These are phyloP conservation scores for Puccinellia tenuiflora DNA, from an alignment of 176 grass and related monocot species.

Conservation along the genomic window DNA sequence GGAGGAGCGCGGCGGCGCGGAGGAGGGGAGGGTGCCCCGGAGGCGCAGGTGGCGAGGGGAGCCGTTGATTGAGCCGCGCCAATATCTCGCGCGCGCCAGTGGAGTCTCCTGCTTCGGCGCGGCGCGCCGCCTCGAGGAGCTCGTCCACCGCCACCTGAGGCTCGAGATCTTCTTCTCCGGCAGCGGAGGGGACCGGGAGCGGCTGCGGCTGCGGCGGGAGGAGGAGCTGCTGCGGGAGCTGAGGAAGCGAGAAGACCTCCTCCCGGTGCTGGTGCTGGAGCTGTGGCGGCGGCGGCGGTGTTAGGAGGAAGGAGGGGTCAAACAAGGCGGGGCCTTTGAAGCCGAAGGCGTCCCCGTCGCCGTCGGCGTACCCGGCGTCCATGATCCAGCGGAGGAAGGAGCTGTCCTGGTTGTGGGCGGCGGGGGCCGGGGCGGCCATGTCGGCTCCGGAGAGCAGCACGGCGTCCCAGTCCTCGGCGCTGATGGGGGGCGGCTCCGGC, in stretches of 20 bases:
- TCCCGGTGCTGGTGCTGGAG: neutral
- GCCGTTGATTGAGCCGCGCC: constrained; percentile 69
- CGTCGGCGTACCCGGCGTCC: constrained; percentile 15
- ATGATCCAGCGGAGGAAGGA: constrained; percentile 51
- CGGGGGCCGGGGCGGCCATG: constrained; percentile 7
- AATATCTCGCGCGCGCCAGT: constrained; percentile 53
- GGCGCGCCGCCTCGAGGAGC: constrained; percentile 38
- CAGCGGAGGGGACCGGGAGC: neutral
- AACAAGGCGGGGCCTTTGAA: constrained; percentile 26
- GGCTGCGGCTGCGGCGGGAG: neutral
- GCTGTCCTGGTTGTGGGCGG: neutral
- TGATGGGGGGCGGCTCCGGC: constrained; percentile 22
- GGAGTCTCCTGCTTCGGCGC: constrained; percentile 33
- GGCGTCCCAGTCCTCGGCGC: constrained; percentile 33
- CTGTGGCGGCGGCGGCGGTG: neutral
- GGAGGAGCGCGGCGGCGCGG: constrained; percentile 37
- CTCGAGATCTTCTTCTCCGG: neutral
- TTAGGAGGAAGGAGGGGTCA: neutral
- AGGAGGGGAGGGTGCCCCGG: constrained; percentile 30
- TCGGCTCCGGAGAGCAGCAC: constrained; percentile 22
- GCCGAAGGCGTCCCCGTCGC: constrained; percentile 16
- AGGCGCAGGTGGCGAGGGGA: constrained; percentile 7
- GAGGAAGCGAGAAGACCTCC: neutral
- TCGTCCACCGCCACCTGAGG: constrained; percentile 29
- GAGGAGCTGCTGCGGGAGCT: neutral